These are phyloP conservation scores for Sarocladium strictum DNA, from an alignment of 2,329 filamentous ascomycete genomes.

Conservation along the genomic window DNA sequence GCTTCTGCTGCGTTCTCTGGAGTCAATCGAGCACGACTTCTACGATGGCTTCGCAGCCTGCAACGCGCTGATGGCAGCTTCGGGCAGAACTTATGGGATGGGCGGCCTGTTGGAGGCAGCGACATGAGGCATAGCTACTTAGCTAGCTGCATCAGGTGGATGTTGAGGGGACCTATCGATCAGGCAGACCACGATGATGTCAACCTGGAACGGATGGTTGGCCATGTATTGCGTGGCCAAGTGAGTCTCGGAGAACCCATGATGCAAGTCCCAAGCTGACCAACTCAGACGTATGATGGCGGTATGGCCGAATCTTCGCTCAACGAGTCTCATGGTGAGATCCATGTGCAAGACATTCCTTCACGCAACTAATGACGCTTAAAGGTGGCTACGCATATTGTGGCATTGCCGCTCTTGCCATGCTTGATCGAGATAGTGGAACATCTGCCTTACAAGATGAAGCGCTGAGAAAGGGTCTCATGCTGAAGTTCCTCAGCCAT, in stretches of 20 bases:
- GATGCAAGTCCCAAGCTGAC: background rate
- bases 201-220: conserved; percentile 61
- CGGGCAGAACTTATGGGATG: conserved; percentile 66
- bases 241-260: conserved; percentile 21
- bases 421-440: conserved; percentile 54
- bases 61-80: conserved; percentile 87
- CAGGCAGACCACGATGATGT: conserved; percentile 63
- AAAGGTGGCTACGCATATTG: conserved; percentile 90
- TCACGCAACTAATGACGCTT: background rate
- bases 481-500: conserved; percentile 53
- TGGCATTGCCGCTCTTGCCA: conserved; percentile 68
- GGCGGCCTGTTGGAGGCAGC: conserved; percentile 64
- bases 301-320: conserved; percentile 73
- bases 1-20: conserved; percentile 46
- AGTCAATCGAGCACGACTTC: conserved; percentile 60
- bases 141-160: conserved; percentile 75
- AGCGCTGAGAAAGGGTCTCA: conserved; percentile 22
- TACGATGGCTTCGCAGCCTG: conserved; percentile 68
- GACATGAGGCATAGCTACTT: conserved; percentile 89
- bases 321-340: conserved; percentile 75
- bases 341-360: conserved; percentile 16
- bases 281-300: conserved; percentile 70
- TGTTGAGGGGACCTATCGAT: conserved; percentile 53
- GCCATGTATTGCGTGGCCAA: conserved; percentile 64
- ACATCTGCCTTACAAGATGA: conserved; percentile 28